Evolutionary conservation across 768 basidiomycete genomes (phyloP).

Genomic region (Fomitopsis serialis): DNA sequence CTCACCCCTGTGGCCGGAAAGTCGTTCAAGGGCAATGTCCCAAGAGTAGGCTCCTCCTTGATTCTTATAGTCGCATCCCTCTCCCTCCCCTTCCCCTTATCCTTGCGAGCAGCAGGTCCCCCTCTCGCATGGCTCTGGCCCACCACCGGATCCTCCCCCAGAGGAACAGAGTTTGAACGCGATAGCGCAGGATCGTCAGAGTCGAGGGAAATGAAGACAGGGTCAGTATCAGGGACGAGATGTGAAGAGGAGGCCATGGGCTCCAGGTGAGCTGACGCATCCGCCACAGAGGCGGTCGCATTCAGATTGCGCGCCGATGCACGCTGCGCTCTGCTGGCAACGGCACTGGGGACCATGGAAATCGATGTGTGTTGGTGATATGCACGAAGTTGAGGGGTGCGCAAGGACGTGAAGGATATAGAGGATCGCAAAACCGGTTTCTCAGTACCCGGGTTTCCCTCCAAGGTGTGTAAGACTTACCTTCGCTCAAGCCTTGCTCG

Average conservation of each 20-base stretch:
- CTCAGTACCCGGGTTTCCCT: not conserved
- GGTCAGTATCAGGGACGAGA: conserved; percentile 50
- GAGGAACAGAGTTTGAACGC: conserved; percentile 46
- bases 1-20: conserved; percentile 30
- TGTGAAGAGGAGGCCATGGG: conserved; percentile 34
- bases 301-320: conserved; percentile 21
- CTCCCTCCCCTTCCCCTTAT: conserved; percentile 47
- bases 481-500: conserved; percentile 69
- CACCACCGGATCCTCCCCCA: conserved; percentile 19
- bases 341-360: conserved; percentile 2
- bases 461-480: conserved; percentile 38
- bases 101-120: conserved; percentile 20
- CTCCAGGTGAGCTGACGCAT: conserved; percentile 11
- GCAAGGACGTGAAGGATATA: not conserved
- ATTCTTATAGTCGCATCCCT: conserved; percentile 30
- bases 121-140: conserved; percentile 2
- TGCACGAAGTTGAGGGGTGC: not conserved
- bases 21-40: conserved; percentile 32
- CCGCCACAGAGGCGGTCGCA: conserved; percentile 9
- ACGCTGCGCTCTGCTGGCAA: conserved; percentile 21
- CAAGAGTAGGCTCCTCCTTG: conserved; percentile 39
- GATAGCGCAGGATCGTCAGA: conserved; percentile 55
- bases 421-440: not conserved
- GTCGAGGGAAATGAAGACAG: conserved; percentile 47
- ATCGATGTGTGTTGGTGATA: not conserved